These are phyloP conservation scores for Tetradesmus lagerheimii DNA, from an alignment of 139 green algal species.

Conservation along the genomic window DNA sequence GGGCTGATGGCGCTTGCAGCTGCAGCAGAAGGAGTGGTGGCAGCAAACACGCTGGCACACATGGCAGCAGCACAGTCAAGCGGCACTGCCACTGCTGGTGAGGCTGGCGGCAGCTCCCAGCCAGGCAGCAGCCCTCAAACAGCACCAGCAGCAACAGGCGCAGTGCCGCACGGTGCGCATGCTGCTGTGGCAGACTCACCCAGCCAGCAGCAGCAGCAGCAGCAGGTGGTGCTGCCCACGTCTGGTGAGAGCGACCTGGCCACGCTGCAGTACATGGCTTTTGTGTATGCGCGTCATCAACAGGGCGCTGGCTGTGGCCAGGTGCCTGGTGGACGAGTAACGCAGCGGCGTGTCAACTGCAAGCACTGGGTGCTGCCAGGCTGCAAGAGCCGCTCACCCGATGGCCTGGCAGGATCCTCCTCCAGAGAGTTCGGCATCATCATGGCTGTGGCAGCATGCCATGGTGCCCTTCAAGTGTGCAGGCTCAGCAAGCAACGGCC, in stretches of 20 bases:
- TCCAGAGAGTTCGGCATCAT: too few species aligned
- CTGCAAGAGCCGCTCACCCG: too few species aligned
- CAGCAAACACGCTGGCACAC: neutral
- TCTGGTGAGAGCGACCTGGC: neutral
- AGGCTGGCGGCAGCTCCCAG: neutral
- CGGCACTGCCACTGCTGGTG: neutral
- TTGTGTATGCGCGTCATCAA: constrained; percentile 38
- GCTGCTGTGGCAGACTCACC: neutral
- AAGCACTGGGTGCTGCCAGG: too few species aligned
- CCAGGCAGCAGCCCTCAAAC: neutral
- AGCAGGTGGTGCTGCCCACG: neutral
- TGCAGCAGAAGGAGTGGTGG: neutral
- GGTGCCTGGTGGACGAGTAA: constrained; percentile 26
- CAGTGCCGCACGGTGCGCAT: too few species aligned
- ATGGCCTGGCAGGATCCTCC: too few species aligned
- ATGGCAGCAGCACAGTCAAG: neutral
- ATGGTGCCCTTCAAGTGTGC: too few species aligned
- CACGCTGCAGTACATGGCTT: constrained; percentile 44
- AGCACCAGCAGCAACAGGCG: neutral
- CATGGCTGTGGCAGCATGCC: too few species aligned
- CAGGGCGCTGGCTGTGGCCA: constrained; percentile 26
- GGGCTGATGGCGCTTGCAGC: neutral
- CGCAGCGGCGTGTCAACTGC: too few species aligned
- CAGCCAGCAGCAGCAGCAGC: neutral
- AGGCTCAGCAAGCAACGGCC: too few species aligned